phyloP scores from a whole-genome alignment of 2,329 filamentous ascomycete genomes.

The Elsinoe ampelina region DNA sequence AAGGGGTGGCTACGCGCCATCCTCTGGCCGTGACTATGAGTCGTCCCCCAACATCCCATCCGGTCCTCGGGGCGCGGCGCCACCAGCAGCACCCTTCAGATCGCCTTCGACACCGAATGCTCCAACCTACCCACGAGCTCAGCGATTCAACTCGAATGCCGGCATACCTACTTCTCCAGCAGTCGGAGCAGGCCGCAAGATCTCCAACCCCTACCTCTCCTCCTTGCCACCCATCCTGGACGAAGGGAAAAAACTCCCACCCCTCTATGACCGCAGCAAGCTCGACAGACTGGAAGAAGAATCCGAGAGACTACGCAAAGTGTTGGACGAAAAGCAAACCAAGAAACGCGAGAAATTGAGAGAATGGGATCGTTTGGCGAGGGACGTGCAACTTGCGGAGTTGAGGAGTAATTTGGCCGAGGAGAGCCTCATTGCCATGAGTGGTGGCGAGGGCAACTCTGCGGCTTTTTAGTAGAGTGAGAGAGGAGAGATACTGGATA shows the following conservation, averaged over 20 bases:
- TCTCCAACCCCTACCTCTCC: slow-evolving; percentile 28
- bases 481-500: background rate
- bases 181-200: background rate
- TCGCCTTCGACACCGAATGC: slow-evolving; percentile 1
- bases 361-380: slow-evolving; percentile 38
- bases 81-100: slow-evolving; percentile 15
- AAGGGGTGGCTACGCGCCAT: slow-evolving; percentile 19
- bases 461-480: slow-evolving; percentile 19
- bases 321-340: slow-evolving; percentile 39
- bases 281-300: slow-evolving; percentile 40
- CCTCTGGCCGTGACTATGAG: slow-evolving; percentile 13
- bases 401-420: slow-evolving; percentile 40
- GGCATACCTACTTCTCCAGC: slow-evolving; percentile 4
- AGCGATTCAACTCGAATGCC: slow-evolving; percentile 8
- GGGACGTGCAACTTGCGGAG: slow-evolving; percentile 37
- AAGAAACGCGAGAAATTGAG: slow-evolving; percentile 34
- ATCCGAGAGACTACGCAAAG: slow-evolving; percentile 34
- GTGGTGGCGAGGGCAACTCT: slow-evolving; percentile 32
- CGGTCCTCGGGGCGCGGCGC: slow-evolving; percentile 23
- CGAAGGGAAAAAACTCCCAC: slow-evolving; percentile 35
- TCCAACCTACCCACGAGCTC: slow-evolving; percentile 11
- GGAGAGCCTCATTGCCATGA: slow-evolving; percentile 34
- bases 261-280: slow-evolving; percentile 35
- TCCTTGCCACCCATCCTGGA: slow-evolving; percentile 37
- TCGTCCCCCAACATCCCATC: slow-evolving; percentile 22